phyloP scores from a whole-genome alignment of 441 rosid species.

The Adansonia madagascariensis region DNA sequence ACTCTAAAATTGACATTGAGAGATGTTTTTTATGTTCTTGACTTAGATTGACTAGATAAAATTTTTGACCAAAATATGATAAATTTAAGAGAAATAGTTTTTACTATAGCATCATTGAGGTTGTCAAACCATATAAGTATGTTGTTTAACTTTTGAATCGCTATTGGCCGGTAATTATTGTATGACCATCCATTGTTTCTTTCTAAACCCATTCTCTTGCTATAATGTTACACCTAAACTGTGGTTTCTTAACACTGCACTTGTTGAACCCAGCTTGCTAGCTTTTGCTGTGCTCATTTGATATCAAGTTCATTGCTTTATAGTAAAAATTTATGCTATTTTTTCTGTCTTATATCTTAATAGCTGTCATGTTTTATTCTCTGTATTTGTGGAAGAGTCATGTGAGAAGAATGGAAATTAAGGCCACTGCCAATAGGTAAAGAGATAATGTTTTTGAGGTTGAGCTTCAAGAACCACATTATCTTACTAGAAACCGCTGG shows the following conservation, averaged over 20 bases:
- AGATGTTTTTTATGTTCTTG: too few relatives aligned
- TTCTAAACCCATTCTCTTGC: slow-evolving; percentile 9
- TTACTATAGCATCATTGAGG: too few relatives aligned
- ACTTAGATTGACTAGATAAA: too few relatives aligned
- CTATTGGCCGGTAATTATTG: slow-evolving; percentile 5
- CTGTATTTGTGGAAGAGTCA: neutral
- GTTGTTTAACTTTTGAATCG: neutral
- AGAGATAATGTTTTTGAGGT: slow-evolving; percentile 48
- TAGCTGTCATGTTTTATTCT: neutral
- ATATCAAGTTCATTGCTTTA: neutral
- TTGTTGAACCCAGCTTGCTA: slow-evolving; percentile 24
- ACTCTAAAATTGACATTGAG: too few relatives aligned
- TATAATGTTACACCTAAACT: slow-evolving; percentile 11
- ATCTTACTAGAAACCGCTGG: neutral
- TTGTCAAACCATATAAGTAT: neutral
- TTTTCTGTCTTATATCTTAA: neutral
- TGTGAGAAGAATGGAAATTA: neutral
- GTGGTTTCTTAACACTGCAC: neutral
- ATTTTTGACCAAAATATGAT: too few relatives aligned
- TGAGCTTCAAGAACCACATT: slow-evolving; percentile 32
- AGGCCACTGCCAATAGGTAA: neutral
- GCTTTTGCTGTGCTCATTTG: neutral
- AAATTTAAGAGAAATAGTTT: too few relatives aligned
- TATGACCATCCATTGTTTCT: neutral
- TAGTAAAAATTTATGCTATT: slow-evolving; percentile 3